Percentiles rank a stretch among this genome's conserved stretches.
These are phyloP conservation scores for Elsinoe fawcettii DNA, from an alignment of 2,329 filamentous ascomycete species.

Conservation along the genomic window DNA sequence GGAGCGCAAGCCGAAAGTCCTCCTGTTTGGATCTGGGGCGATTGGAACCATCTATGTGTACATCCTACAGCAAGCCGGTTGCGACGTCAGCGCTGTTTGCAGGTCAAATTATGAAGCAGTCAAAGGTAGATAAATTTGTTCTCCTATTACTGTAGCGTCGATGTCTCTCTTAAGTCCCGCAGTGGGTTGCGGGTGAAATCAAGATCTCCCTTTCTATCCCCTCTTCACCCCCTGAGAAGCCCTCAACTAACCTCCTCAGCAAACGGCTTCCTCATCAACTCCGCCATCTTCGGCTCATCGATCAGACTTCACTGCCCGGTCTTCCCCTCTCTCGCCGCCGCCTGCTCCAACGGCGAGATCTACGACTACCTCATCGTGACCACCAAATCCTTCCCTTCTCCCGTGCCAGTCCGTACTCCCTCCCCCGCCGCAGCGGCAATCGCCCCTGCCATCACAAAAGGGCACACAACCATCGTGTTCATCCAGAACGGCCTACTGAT, in stretches of 20 bases:
- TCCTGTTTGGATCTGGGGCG: slow-evolving; percentile 39
- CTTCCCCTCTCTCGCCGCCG: slow-evolving; percentile 31
- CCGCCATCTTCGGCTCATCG: slow-evolving; percentile 28
- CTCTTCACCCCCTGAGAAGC: neutral
- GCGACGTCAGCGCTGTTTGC: slow-evolving; percentile 37
- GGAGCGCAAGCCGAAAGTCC: slow-evolving; percentile 17
- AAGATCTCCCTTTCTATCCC: neutral
- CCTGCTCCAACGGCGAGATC: slow-evolving; percentile 22
- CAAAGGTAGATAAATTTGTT: slow-evolving; percentile 17
- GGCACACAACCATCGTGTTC: slow-evolving; percentile 48
- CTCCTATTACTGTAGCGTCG: neutral
- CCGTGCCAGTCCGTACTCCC: slow-evolving; percentile 14
- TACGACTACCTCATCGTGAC: slow-evolving; percentile 45
- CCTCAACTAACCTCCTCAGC: slow-evolving; percentile 17
- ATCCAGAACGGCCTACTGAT: slow-evolving; percentile 57
- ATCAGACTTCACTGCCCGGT: slow-evolving; percentile 32
- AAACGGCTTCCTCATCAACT: slow-evolving; percentile 37
- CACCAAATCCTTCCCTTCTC: slow-evolving; percentile 38
- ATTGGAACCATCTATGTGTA: slow-evolving; percentile 38
- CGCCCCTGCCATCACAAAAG: slow-evolving; percentile 31
- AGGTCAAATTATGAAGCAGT: slow-evolving; percentile 40
- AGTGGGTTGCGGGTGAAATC: too few relatives aligned
- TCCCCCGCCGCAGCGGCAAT: slow-evolving; percentile 30
- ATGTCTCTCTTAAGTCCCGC: too few relatives aligned
- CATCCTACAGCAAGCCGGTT: slow-evolving; percentile 33